Evolutionary conservation across 495 filamentous ascomycete genomes (phyloP).

Genomic region (Talaromyces ruber): DNA sequence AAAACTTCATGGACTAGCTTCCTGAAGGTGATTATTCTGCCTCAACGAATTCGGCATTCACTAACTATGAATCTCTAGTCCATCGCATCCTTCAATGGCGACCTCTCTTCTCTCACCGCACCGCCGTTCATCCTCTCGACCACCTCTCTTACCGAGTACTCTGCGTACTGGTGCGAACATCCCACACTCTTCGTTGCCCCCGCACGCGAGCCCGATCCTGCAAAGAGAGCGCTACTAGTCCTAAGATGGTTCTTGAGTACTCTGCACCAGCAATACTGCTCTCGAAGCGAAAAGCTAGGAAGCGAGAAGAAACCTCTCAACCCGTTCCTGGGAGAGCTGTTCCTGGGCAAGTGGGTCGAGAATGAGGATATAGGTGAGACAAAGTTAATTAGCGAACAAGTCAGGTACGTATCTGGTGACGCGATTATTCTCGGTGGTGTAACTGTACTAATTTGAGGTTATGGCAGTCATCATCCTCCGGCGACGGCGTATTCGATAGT

Average conservation of each 20-base stretch:
- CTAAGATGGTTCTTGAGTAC: conserved; percentile 97
- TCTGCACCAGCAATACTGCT: conserved; percentile 89
- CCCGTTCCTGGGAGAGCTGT: conserved; percentile 85
- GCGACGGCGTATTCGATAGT: conserved; percentile 90
- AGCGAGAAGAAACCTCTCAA: conserved; percentile 97
- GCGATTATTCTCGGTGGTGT: background rate
- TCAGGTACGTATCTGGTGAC: conserved; percentile 48
- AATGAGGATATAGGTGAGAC: conserved; percentile 56
- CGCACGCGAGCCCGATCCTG: conserved; percentile 68
- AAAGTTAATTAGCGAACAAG: conserved; percentile 68
- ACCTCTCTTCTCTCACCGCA: conserved; percentile 86
- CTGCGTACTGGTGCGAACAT: conserved; percentile 95
- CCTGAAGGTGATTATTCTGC: conserved; percentile 32
- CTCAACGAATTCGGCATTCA: background rate
- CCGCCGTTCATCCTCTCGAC: conserved; percentile 93
- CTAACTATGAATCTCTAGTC: conserved; percentile 42
- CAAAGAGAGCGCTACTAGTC: conserved; percentile 78
- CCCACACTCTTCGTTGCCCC: conserved; percentile 82
- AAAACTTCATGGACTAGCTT: conserved; percentile 48
- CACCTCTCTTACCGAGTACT: conserved; percentile 89
- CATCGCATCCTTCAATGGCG: conserved; percentile 93
- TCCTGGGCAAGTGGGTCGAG: conserved; percentile 80
- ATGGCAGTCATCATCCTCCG: conserved; percentile 93
- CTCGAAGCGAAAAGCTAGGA: conserved; percentile 80
- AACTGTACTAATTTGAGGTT: conserved; percentile 3